These are phyloP conservation scores for Colletotrichum sp. DNA, from an alignment of 2,329 filamentous ascomycete genomes.

Conservation along the genomic window DNA sequence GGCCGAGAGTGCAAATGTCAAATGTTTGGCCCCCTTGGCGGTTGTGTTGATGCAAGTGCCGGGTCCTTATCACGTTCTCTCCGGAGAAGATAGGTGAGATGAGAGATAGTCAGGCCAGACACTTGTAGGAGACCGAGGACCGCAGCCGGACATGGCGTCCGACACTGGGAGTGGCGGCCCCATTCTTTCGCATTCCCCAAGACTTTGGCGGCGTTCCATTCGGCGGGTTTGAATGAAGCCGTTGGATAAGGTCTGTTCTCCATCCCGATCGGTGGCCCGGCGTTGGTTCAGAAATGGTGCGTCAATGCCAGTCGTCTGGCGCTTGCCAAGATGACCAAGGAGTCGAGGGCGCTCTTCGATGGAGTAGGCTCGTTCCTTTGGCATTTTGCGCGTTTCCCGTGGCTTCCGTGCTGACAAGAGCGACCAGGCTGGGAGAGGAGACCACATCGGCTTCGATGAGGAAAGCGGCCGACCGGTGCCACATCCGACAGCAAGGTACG, in stretches of 20 bases:
- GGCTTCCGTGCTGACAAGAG: neutral
- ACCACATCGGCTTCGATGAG: neutral
- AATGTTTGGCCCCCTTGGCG: conserved; percentile 4
- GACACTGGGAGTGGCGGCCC: conserved; percentile 1
- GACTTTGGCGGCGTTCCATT: neutral
- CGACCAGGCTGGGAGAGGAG: neutral
- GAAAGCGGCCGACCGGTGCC: neutral
- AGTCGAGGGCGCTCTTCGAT: neutral
- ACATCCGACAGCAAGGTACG: neutral
- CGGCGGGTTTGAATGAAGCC: neutral
- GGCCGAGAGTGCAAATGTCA: neutral
- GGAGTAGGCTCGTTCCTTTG: neutral
- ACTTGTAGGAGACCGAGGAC: neutral
- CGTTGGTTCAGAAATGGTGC: neutral
- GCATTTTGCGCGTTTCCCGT: neutral
- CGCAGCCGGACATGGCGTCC: conserved; percentile 3
- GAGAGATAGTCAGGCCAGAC: neutral
- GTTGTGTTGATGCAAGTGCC: conserved; percentile 1
- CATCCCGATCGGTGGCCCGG: conserved; percentile 10
- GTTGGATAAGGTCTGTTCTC: neutral
- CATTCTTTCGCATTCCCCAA: neutral
- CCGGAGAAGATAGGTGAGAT: neutral
- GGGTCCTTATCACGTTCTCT: conserved; percentile 3
- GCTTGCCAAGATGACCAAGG: neutral
- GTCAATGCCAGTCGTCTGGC: neutral